A percentile compares a stretch with the other conserved stretches of the same genome.
Evolutionary conservation across 140 eudicot species (phyloP).

Genomic region (Oenanthe javanica): DNA sequence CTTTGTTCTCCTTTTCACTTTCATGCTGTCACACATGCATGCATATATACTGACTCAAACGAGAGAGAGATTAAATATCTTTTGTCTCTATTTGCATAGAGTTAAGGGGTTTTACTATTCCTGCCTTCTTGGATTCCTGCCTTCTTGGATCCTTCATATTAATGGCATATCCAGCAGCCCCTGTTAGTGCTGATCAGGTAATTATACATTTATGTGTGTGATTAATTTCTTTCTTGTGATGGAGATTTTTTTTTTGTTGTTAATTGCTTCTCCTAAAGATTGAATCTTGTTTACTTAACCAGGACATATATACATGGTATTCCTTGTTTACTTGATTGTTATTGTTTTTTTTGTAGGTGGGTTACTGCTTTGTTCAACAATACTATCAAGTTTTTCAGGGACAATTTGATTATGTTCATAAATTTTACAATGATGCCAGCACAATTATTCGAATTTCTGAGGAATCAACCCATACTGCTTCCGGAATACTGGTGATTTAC

Average conservation of each 20-base stretch:
- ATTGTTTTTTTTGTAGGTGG: conserved; percentile 44
- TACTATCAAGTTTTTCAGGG: conserved; percentile 62
- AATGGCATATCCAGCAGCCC: background rate
- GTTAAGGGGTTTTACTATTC: background rate
- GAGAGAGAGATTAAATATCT: background rate
- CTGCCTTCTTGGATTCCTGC: background rate
- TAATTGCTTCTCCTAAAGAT: background rate
- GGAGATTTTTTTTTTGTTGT: no score
- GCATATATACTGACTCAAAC: background rate
- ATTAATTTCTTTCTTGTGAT: background rate
- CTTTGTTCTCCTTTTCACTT: background rate
- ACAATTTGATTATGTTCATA: conserved; percentile 51
- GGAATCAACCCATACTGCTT: conserved; percentile 38
- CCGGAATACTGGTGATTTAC: conserved; percentile 14
- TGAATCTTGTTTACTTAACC: background rate
- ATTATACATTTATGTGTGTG: background rate
- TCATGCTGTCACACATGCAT: background rate
- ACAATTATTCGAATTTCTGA: conserved; percentile 63
- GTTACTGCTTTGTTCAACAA: conserved; percentile 57
- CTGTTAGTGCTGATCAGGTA: background rate
- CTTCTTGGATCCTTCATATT: background rate
- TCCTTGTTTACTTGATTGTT: background rate
- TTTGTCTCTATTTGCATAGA: background rate
- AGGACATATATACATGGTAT: no score
- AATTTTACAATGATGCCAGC: conserved; percentile 63